Percentiles rank a stretch among this genome's conserved stretches.
These are phyloP conservation scores for Parafenestella ontariensis DNA, from an alignment of 2,329 filamentous ascomycete species.

Conservation along the genomic window DNA sequence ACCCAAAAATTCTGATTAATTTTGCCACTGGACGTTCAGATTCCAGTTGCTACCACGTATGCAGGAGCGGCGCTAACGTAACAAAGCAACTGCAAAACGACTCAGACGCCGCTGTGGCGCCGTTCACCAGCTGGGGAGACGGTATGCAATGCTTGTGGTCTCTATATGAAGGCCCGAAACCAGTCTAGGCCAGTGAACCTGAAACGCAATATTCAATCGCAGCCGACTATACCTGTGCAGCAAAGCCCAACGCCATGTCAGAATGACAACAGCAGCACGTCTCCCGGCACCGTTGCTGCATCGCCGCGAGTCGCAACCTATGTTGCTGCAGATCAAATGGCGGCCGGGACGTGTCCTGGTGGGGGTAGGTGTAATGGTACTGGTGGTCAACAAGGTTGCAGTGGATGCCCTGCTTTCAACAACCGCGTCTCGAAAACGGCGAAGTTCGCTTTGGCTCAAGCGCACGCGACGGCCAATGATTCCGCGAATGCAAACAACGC, in stretches of 20 bases:
- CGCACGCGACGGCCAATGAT: slow-evolving; percentile 37
- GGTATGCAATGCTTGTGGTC: slow-evolving; percentile 96
- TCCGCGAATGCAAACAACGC: slow-evolving; percentile 21
- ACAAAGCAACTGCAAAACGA: slow-evolving; percentile 89
- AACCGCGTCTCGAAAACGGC: slow-evolving; percentile 91
- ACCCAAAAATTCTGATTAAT: neutral
- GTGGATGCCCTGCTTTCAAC: slow-evolving; percentile 96
- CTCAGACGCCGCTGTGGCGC: slow-evolving; percentile 91
- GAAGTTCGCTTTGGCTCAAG: slow-evolving; percentile 66
- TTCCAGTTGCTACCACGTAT: slow-evolving; percentile 5
- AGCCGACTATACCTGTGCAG: slow-evolving; percentile 33
- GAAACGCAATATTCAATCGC: slow-evolving; percentile 70
- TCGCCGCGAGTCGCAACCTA: slow-evolving; percentile 67
- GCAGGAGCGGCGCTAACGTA: slow-evolving; percentile 21
- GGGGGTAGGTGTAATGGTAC: slow-evolving; percentile 96
- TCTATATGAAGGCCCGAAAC: slow-evolving; percentile 94
- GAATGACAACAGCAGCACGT: slow-evolving; percentile 48
- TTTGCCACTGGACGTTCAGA: slow-evolving; percentile 4
- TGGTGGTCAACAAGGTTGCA: slow-evolving; percentile 91
- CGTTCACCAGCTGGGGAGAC: slow-evolving; percentile 90
- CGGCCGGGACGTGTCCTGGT: slow-evolving; percentile 89
- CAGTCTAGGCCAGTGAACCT: slow-evolving; percentile 88
- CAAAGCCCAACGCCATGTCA: slow-evolving; percentile 52
- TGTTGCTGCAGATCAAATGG: slow-evolving; percentile 75
- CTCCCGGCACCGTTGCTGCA: slow-evolving; percentile 47